Percentiles rank a stretch among this genome's conserved stretches.
Conservation (phyloP, 2,329 filamentous ascomycete species). For the Aspergillus sp. region DNA sequence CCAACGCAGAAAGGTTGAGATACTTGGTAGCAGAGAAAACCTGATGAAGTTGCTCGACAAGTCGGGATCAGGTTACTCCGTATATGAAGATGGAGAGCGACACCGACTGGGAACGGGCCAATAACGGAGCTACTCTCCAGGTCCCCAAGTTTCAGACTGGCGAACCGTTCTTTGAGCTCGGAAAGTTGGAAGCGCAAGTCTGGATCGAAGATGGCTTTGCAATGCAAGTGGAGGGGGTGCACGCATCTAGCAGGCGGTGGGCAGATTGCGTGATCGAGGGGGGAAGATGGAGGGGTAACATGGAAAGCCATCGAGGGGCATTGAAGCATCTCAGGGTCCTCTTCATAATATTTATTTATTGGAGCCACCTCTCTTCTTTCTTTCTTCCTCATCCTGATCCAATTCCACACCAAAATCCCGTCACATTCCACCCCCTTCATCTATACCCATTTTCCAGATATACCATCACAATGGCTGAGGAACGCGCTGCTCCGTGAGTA, state of each 20-base stretch:
- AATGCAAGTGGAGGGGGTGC: background rate
- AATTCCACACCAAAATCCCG: background rate
- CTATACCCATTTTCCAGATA: constrained; percentile 1
- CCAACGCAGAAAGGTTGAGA: background rate
- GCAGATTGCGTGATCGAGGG: constrained; percentile 42
- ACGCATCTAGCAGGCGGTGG: constrained; percentile 26
- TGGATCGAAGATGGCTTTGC: background rate
- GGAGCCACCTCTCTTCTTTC: constrained; percentile 9
- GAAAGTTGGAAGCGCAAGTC: background rate
- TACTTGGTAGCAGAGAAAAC: background rate
- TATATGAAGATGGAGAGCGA: background rate
- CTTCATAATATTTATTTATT: constrained; percentile 6
- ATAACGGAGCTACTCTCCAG: background rate
- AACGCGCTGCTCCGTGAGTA: constrained; percentile 50
- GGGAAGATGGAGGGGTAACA: constrained; percentile 18
- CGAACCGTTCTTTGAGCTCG: constrained; percentile 6
- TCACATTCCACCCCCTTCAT: constrained; percentile 5
- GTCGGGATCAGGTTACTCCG: background rate
- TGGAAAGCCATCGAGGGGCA: constrained; percentile 6
- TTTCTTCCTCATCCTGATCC: constrained; percentile 7
- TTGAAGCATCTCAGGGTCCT: constrained; percentile 10
- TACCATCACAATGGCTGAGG: constrained; percentile 45
- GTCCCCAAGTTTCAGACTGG: background rate
- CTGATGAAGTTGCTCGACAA: background rate
- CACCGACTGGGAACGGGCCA: background rate